These are phyloP conservation scores for Coniochaeta pulveracea DNA, from an alignment of 2,329 filamentous ascomycete species.

Conservation along the genomic window DNA sequence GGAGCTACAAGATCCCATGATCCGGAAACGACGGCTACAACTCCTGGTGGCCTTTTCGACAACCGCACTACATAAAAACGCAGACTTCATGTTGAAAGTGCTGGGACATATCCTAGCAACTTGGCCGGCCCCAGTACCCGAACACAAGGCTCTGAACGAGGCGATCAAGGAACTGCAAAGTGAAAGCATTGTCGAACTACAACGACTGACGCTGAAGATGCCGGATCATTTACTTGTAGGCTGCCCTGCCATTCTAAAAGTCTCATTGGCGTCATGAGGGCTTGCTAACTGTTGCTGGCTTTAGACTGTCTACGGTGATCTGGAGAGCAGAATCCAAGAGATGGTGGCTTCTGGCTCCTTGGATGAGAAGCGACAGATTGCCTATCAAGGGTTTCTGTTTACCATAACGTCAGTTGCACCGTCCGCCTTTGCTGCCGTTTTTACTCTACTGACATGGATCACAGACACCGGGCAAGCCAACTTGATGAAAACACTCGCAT, in stretches of 20 bases:
- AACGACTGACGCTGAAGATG: slow-evolving; percentile 81
- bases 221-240: slow-evolving; percentile 74
- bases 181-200: slow-evolving; percentile 76
- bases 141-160: slow-evolving; percentile 67
- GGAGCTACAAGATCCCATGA: slow-evolving; percentile 62
- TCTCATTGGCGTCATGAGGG: too few species aligned
- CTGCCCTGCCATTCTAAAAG: slow-evolving; percentile 1
- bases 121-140: slow-evolving; percentile 60
- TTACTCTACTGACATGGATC: slow-evolving; percentile 6
- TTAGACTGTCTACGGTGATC: slow-evolving; percentile 72
- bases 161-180: slow-evolving; percentile 81
- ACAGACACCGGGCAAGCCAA: slow-evolving; percentile 66
- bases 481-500: slow-evolving; percentile 63
- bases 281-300: background rate
- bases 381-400: slow-evolving; percentile 83
- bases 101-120: slow-evolving; percentile 85
- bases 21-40: slow-evolving; percentile 71
- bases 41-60: slow-evolving; percentile 78
- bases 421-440: background rate
- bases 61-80: slow-evolving; percentile 64
- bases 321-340: slow-evolving; percentile 74
- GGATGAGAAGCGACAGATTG: slow-evolving; percentile 75
- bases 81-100: slow-evolving; percentile 75
- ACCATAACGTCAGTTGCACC: slow-evolving; percentile 62
- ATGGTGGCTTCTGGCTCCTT: slow-evolving; percentile 60